Percentiles rank a stretch among this genome's conserved stretches.
Evolutionary conservation across 257 asterid species (phyloP).

Genomic region (Nyctanthes arbortristis): DNA sequence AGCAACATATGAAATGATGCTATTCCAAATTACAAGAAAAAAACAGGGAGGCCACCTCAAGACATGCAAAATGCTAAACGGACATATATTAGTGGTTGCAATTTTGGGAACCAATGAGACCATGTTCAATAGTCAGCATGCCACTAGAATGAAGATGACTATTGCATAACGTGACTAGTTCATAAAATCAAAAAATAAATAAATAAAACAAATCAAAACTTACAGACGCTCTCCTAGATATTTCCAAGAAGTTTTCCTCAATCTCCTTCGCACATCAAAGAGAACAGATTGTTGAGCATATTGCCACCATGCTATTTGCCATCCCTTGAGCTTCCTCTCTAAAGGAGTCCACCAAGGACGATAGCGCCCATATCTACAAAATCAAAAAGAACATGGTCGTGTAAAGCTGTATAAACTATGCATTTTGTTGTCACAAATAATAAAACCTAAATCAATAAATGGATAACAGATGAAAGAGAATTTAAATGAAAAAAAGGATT

Average conservation of each 20-base stretch:
- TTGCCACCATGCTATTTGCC: slow-evolving; percentile 97
- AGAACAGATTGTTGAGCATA: slow-evolving; percentile 89
- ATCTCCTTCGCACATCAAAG: slow-evolving; percentile 73
- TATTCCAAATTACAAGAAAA: slow-evolving; percentile 4
- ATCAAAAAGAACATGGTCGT: slow-evolving; percentile 24
- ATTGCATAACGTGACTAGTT: too few relatives aligned
- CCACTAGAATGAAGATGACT: slow-evolving; percentile 15
- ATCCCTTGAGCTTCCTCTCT: slow-evolving; percentile 66
- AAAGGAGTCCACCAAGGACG: slow-evolving; percentile 96
- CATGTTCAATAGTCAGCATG: slow-evolving; percentile 18
- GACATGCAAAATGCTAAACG: neutral
- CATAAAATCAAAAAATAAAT: too few relatives aligned
- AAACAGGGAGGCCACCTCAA: slow-evolving; percentile 1
- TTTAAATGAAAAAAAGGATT: neutral
- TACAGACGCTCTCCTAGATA: slow-evolving; percentile 94
- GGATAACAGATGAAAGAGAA: slow-evolving; percentile 8
- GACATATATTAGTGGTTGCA: neutral
- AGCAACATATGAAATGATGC: neutral
- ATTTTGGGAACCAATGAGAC: slow-evolving; percentile 9
- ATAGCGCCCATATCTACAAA: slow-evolving; percentile 79
- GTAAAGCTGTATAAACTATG: slow-evolving; percentile 17
- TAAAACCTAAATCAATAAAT: slow-evolving; percentile 1
- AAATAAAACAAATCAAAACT: slow-evolving; percentile 31
- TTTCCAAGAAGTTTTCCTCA: slow-evolving; percentile 91
- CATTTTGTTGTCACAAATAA: slow-evolving; percentile 15